A percentile compares a stretch with the other conserved stretches of the same genome.
phyloP scores from a whole-genome alignment of 2,329 filamentous ascomycete genomes.

The Fusarium chaquense region DNA sequence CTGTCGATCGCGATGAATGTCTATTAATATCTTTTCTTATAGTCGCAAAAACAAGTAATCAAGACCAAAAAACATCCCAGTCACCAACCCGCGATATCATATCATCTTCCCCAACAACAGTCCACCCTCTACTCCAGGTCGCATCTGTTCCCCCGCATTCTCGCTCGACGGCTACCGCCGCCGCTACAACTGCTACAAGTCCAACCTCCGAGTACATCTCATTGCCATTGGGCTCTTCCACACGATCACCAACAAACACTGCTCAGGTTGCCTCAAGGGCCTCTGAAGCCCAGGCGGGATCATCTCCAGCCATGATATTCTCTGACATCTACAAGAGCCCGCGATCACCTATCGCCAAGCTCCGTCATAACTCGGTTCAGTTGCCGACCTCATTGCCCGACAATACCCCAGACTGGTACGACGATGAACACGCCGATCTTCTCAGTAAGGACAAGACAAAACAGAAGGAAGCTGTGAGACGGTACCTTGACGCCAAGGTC shows the following conservation, averaged over 20 bases:
- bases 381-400: slow-evolving; percentile 49
- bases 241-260: slow-evolving; percentile 17
- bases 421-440: slow-evolving; percentile 70
- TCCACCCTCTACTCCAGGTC: slow-evolving; percentile 42
- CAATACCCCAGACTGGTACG: slow-evolving; percentile 52
- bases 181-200: slow-evolving; percentile 33
- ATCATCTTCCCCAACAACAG: slow-evolving; percentile 37
- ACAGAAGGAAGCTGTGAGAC: slow-evolving; percentile 72
- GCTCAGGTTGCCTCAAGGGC: slow-evolving; percentile 34
- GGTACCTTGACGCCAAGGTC: slow-evolving; percentile 65
- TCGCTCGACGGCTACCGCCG: slow-evolving; percentile 37
- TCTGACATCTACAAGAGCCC: slow-evolving; percentile 70
- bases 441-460: slow-evolving; percentile 71
- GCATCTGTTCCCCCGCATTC: slow-evolving; percentile 41
- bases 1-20: slow-evolving; percentile 1
- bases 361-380: slow-evolving; percentile 57
- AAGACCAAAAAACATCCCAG: slow-evolving; percentile 14
- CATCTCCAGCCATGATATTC: slow-evolving; percentile 63
- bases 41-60: slow-evolving; percentile 30
- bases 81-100: slow-evolving; percentile 35
- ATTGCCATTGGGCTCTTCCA: slow-evolving; percentile 20
- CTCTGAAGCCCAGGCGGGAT: slow-evolving; percentile 33
- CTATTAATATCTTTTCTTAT: slow-evolving; percentile 8
- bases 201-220: slow-evolving; percentile 23
- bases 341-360: slow-evolving; percentile 64